These are phyloP conservation scores for Apophysomyces elegans DNA, from an alignment of 371 early-diverging fungal genomes.

Conservation along the genomic window DNA sequence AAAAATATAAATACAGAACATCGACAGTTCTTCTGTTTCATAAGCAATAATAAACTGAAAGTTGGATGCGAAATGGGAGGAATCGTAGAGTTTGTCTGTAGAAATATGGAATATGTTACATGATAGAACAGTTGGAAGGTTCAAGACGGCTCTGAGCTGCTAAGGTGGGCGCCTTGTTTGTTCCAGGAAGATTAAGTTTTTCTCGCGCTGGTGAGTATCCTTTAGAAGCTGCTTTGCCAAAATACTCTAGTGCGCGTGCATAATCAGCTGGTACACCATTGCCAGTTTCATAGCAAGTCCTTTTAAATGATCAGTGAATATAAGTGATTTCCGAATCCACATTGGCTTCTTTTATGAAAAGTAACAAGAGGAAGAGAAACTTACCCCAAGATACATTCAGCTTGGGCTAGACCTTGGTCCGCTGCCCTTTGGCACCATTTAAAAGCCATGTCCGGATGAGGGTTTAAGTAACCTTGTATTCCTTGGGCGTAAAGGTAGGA, in stretches of 20 bases:
- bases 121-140: slow-evolving; percentile 5
- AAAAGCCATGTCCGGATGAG: slow-evolving; percentile 34
- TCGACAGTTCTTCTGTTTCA: no score
- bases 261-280: slow-evolving; percentile 28
- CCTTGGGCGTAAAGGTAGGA: slow-evolving; percentile 37
- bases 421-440: slow-evolving; percentile 49
- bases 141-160: background rate
- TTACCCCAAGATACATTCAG: slow-evolving; percentile 51
- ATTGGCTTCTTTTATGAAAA: background rate
- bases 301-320: background rate
- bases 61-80: no score
- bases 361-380: background rate
- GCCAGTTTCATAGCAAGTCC: slow-evolving; percentile 31
- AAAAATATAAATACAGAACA: no score
- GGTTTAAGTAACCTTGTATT: slow-evolving; percentile 27
- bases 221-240: slow-evolving; percentile 37
- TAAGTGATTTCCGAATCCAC: background rate
- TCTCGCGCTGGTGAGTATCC: slow-evolving; percentile 30
- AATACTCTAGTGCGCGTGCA: slow-evolving; percentile 35
- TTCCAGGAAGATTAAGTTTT: slow-evolving; percentile 26
- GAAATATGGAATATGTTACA: background rate
- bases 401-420: slow-evolving; percentile 33
- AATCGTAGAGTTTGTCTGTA: background rate
- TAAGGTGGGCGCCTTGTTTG: background rate
- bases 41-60: no score